phyloP scores from a whole-genome alignment of 148 eudicot species.

The Chenopodium berlandieri region DNA sequence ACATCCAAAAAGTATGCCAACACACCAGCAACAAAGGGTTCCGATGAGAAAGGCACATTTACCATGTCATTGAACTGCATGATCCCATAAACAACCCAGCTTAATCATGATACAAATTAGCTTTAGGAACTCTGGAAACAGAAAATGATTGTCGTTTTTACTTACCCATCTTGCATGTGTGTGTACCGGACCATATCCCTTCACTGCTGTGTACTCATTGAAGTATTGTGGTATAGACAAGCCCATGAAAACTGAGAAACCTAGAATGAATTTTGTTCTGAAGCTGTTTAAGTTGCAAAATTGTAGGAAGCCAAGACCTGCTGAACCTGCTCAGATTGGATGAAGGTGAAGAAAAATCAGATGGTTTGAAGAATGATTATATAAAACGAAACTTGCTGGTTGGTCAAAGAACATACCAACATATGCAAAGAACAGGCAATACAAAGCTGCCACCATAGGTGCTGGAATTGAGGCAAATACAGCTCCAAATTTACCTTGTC shows the following conservation, averaged over 20 bases:
- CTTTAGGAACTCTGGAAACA: not conserved
- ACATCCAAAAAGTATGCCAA: conserved; percentile 64
- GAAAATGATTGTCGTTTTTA: not conserved
- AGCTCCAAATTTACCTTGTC: conserved; percentile 83
- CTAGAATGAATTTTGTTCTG: conserved; percentile 70
- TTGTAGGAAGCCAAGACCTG: conserved; percentile 77
- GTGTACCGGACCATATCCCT: conserved; percentile 72
- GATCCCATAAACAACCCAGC: not conserved
- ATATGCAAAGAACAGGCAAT: conserved; percentile 89
- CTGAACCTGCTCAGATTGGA: conserved; percentile 52
- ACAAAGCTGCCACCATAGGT: conserved; percentile 82
- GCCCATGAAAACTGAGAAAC: conserved; percentile 85
- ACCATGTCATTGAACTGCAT: conserved; percentile 92
- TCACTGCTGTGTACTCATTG: conserved; percentile 59
- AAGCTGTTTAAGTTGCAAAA: conserved; percentile 94
- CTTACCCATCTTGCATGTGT: conserved; percentile 87
- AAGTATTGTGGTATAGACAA: conserved; percentile 84
- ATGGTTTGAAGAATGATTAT: not conserved
- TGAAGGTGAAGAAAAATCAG: not conserved
- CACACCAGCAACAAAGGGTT: conserved; percentile 79
- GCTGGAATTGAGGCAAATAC: conserved; percentile 88
- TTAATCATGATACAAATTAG: not conserved
- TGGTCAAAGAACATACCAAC: conserved; percentile 52
- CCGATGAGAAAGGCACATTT: conserved; percentile 87
- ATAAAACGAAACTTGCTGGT: not conserved